These are phyloP conservation scores for Cryomyces minteri DNA, from an alignment of 495 filamentous ascomycete genomes.

Conservation along the genomic window DNA sequence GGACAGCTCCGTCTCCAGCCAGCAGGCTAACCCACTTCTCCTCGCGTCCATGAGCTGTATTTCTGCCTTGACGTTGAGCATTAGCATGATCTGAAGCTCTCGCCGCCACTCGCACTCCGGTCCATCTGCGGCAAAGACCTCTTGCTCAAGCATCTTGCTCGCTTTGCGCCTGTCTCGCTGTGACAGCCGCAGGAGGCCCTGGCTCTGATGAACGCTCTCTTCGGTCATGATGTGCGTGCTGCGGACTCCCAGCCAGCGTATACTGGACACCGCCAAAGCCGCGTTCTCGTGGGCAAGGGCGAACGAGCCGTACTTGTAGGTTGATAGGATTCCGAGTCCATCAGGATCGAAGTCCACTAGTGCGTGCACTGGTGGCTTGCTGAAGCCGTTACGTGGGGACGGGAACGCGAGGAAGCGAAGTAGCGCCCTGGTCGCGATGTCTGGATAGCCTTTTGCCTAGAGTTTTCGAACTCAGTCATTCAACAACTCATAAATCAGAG, in stretches of 20 bases:
- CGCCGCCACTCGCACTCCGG: conserved; percentile 34
- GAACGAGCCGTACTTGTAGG: conserved; percentile 70
- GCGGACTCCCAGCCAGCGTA: conserved; percentile 62
- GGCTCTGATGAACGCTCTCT: conserved; percentile 6
- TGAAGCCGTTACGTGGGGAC: conserved; percentile 8
- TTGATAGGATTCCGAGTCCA: conserved; percentile 70
- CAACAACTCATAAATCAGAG: background rate
- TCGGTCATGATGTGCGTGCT: conserved; percentile 33
- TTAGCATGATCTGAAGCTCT: conserved; percentile 73
- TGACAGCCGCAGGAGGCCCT: conserved; percentile 36
- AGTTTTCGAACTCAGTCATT: background rate
- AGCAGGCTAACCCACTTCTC: conserved; percentile 36
- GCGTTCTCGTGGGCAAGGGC: conserved; percentile 52
- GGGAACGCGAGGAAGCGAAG: conserved; percentile 25
- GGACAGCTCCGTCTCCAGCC: conserved; percentile 32
- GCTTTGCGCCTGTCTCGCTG: conserved; percentile 50
- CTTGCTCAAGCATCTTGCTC: conserved; percentile 39
- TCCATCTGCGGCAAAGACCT: conserved; percentile 27
- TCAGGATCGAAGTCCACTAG: conserved; percentile 80
- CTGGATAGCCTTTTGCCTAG: conserved; percentile 84
- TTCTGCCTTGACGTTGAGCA: conserved; percentile 76
- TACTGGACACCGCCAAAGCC: conserved; percentile 31
- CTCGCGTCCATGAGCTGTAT: conserved; percentile 61
- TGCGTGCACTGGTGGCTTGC: conserved; percentile 35
- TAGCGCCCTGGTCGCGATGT: conserved; percentile 63